Evolutionary conservation across 768 basidiomycete genomes (phyloP).

Genomic region (Chalciporus pseudorubinellus): DNA sequence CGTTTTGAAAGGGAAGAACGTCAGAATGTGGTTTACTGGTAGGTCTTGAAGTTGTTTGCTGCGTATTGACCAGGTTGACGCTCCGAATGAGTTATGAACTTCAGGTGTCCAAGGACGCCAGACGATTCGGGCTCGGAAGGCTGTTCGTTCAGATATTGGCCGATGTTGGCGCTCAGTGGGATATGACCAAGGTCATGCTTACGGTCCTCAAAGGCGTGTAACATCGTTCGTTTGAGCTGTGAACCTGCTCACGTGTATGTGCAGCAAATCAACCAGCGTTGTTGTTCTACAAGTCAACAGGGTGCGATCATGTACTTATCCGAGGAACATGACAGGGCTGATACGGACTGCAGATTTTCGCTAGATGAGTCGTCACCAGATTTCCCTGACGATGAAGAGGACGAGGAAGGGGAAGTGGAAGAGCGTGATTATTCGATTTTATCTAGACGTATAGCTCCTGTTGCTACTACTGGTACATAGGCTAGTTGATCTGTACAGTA

Average conservation of each 20-base stretch:
- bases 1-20: constrained; percentile 70
- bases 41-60: constrained; percentile 6
- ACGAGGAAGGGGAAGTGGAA: constrained; percentile 31
- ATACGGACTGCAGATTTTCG: constrained; percentile 44
- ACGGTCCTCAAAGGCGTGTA: constrained; percentile 71
- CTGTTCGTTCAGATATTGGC: constrained; percentile 48
- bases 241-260: constrained; percentile 6
- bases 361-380: constrained; percentile 55
- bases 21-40: constrained; percentile 72
- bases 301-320: constrained; percentile 39
- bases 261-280: constrained; percentile 46
- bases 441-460: constrained; percentile 23
- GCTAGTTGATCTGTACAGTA: constrained; percentile 9
- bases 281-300: constrained; percentile 51
- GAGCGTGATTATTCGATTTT: constrained; percentile 40
- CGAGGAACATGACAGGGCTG: neutral
- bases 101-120: constrained; percentile 49
- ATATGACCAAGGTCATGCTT: constrained; percentile 70
- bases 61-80: neutral
- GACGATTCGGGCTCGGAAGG: constrained; percentile 59
- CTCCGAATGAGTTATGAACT: constrained; percentile 63
- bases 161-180: constrained; percentile 48
- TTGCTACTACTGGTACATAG: neutral
- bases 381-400: constrained; percentile 28
- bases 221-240: neutral